Percentiles rank a stretch among this genome's conserved stretches.
These are phyloP conservation scores for Candida sonorensis DNA, from an alignment of 805 yeast genomes.

Conservation along the genomic window DNA sequence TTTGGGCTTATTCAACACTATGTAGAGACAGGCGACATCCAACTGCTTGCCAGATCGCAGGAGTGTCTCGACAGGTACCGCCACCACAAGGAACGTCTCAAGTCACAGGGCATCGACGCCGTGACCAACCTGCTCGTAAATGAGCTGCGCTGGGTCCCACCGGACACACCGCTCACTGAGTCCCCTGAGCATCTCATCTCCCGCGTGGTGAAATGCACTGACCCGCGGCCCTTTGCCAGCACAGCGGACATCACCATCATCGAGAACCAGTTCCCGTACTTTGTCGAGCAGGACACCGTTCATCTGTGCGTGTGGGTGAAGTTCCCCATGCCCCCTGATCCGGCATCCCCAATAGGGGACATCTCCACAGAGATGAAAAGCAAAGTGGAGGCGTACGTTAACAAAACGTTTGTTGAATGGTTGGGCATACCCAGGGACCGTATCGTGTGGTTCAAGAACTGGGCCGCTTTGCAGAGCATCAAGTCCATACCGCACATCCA, in stretches of 20 bases:
- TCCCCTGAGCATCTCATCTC: conserved; percentile 7
- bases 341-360: conserved; percentile 43
- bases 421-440: conserved; percentile 34
- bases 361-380: conserved; percentile 35
- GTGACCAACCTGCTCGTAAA: conserved; percentile 41
- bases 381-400: conserved; percentile 38
- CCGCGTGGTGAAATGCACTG: conserved; percentile 21
- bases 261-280: conserved; percentile 62
- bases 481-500: conserved; percentile 65
- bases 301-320: conserved; percentile 70
- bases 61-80: conserved; percentile 37
- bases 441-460: conserved; percentile 64
- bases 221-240: conserved; percentile 35
- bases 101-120: conserved; percentile 30
- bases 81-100: conserved; percentile 36
- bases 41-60: conserved; percentile 41
- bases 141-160: conserved; percentile 45
- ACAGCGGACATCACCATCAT: conserved; percentile 39
- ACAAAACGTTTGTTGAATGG: conserved; percentile 40
- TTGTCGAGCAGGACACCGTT: conserved; percentile 40
- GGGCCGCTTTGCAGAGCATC: conserved; percentile 64
- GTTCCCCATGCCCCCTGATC: conserved; percentile 45
- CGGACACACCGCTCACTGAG: conserved; percentile 11
- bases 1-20: conserved; percentile 39
- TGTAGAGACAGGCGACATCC: conserved; percentile 36